phyloP scores from a whole-genome alignment of 2,329 filamentous ascomycete genomes.

The Calonectria fujianensis region DNA sequence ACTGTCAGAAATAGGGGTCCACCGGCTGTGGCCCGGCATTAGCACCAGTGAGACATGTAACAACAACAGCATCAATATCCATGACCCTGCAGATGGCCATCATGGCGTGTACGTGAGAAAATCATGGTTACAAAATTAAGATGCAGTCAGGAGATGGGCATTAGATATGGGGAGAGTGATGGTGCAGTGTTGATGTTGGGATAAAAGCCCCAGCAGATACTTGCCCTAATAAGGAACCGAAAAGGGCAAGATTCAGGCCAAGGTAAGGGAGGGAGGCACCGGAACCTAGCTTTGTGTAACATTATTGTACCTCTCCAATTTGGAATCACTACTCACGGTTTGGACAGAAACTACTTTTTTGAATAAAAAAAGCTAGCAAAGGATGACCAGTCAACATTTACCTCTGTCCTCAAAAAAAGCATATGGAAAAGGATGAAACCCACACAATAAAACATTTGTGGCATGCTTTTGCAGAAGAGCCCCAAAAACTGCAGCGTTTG shows the following conservation, averaged over 20 bases:
- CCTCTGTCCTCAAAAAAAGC: not conserved
- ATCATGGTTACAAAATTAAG: conserved; percentile 19
- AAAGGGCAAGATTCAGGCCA: conserved; percentile 20
- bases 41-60: conserved; percentile 23
- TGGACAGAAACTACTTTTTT: conserved; percentile 38
- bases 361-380: not conserved
- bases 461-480: not conserved
- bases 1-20: conserved; percentile 13
- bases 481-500: not conserved
- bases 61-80: conserved; percentile 28
- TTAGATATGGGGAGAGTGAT: conserved; percentile 20
- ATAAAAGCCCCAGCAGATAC: not conserved
- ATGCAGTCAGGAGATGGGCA: conserved; percentile 28
- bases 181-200: conserved; percentile 22
- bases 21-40: conserved; percentile 11
- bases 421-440: not conserved
- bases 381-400: too few relatives aligned
- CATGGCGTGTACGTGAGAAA: conserved; percentile 26
- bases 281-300: conserved; percentile 36
- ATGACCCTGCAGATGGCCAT: conserved; percentile 28
- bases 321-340: conserved; percentile 52
- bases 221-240: conserved; percentile 5
- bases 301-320: conserved; percentile 34
- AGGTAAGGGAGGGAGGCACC: conserved; percentile 36
- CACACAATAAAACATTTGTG: not conserved